phyloP scores from a whole-genome alignment of 1,284 basidiomycete genomes.

The Hypsizygus ulmarius region DNA sequence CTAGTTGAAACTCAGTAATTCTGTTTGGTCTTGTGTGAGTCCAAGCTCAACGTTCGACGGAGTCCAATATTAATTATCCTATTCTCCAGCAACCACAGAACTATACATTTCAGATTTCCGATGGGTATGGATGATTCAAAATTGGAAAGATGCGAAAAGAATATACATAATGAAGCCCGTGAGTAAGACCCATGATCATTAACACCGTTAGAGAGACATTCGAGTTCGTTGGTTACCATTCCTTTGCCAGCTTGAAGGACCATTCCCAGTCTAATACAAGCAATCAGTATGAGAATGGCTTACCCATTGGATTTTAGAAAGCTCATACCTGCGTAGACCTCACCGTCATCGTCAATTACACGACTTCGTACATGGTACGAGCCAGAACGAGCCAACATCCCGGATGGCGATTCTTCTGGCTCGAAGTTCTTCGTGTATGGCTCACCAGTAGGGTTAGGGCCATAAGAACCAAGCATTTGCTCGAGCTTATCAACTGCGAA shows the following conservation, averaged over 20 bases:
- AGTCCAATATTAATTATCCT: not conserved
- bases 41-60: not conserved
- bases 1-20: not conserved
- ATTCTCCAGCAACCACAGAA: not conserved
- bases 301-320: not conserved
- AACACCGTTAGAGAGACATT: slow-evolving; percentile 1
- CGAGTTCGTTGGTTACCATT: slow-evolving; percentile 50
- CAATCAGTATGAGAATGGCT: slow-evolving; percentile 7
- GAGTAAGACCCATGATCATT: slow-evolving; percentile 7
- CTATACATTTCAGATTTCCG: not conserved
- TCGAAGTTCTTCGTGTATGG: slow-evolving; percentile 72
- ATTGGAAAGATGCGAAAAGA: slow-evolving; percentile 10
- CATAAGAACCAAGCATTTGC: slow-evolving; percentile 89
- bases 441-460: slow-evolving; percentile 58
- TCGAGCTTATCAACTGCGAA: slow-evolving; percentile 80
- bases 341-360: slow-evolving; percentile 81
- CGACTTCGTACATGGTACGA: slow-evolving; percentile 75
- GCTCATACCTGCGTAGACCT: slow-evolving; percentile 68
- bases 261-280: slow-evolving; percentile 70
- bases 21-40: slow-evolving; percentile 1
- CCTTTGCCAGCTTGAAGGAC: slow-evolving; percentile 79
- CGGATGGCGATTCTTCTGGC: slow-evolving; percentile 76
- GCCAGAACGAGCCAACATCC: slow-evolving; percentile 78
- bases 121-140: slow-evolving; percentile 16
- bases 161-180: slow-evolving; percentile 13